Evolutionary conservation across 352 stramenopile genomes (phyloP).

Genomic region (Phytophthora litchii): DNA sequence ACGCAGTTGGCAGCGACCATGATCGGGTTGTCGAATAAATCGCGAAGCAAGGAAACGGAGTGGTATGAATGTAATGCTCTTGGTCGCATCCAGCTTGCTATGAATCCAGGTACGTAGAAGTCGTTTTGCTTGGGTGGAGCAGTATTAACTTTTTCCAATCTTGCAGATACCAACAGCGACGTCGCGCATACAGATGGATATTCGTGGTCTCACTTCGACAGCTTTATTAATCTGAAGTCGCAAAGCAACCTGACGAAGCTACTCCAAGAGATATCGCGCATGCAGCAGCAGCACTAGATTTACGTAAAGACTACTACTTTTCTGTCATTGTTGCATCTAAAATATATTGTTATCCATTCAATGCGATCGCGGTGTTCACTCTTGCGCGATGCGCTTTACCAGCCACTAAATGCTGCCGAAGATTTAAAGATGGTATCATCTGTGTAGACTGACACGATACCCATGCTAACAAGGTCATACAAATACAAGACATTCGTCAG

Average conservation of each 20-base stretch:
- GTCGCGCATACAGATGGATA: conserved; percentile 69
- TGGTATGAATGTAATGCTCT: conserved; percentile 85
- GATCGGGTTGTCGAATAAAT: conserved; percentile 78
- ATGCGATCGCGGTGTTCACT: neutral
- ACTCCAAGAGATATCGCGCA: conserved; percentile 69
- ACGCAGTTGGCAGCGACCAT: conserved; percentile 64
- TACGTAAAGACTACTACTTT: conserved; percentile 22
- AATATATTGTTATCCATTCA: neutral
- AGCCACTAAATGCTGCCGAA: conserved; percentile 27
- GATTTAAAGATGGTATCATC: conserved; percentile 26
- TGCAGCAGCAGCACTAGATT: conserved; percentile 48
- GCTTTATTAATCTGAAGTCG: conserved; percentile 53
- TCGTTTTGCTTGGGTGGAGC: conserved; percentile 3
- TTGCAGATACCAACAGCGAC: conserved; percentile 41
- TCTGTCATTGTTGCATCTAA: conserved; percentile 5
- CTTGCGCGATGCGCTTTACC: too few species aligned
- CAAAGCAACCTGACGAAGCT: conserved; percentile 54
- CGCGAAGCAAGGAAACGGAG: conserved; percentile 75
- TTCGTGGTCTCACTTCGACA: conserved; percentile 85
- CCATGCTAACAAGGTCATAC: conserved; percentile 46
- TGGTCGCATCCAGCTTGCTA: conserved; percentile 57
- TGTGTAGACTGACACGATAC: conserved; percentile 65
- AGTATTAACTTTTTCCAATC: conserved; percentile 11
- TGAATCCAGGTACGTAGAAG: conserved; percentile 48
- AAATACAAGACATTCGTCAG: conserved; percentile 11